phyloP scores from a whole-genome alignment of 768 basidiomycete genomes.

The Nidularia sp. region DNA sequence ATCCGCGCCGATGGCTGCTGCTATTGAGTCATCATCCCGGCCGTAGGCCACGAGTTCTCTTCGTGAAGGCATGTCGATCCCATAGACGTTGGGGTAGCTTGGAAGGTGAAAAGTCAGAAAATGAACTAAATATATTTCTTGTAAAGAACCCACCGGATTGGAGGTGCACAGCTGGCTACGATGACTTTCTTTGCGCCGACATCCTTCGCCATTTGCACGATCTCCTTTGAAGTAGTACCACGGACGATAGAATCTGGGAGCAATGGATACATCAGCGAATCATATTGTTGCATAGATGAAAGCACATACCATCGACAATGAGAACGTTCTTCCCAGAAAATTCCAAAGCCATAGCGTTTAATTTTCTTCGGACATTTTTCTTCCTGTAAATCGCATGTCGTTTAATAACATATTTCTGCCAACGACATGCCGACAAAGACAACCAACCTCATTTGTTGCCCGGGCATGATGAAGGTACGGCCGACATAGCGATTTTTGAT shows the following conservation, averaged over 20 bases:
- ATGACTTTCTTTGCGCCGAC: conserved; percentile 96
- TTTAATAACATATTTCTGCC: not conserved
- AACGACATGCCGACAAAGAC: not conserved
- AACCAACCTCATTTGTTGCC: conserved; percentile 84
- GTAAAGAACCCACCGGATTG: conserved; percentile 66
- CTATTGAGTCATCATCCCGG: conserved; percentile 68
- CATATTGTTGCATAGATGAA: not conserved
- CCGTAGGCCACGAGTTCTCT: conserved; percentile 86
- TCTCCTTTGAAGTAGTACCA: conserved; percentile 97
- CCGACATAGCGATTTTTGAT: conserved; percentile 99
- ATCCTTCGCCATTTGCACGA: conserved; percentile 98
- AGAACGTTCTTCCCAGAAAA: conserved; percentile 90
- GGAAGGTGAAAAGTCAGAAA: not conserved
- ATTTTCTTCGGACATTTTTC: conserved; percentile 92
- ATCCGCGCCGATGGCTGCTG: conserved; percentile 86
- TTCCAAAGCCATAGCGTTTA: conserved; percentile 98
- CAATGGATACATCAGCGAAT: conserved; percentile 1
- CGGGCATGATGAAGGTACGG: conserved; percentile 99
- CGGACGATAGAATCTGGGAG: conserved; percentile 91
- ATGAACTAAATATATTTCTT: not conserved
- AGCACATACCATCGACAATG: conserved; percentile 81
- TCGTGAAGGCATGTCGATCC: conserved; percentile 99
- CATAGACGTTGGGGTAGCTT: conserved; percentile 93
- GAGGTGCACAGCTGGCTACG: conserved; percentile 94
- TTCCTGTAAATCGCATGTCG: conserved; percentile 39